phyloP scores from a whole-genome alignment of 495 filamentous ascomycete species.

The Penicillium paradoxum region DNA sequence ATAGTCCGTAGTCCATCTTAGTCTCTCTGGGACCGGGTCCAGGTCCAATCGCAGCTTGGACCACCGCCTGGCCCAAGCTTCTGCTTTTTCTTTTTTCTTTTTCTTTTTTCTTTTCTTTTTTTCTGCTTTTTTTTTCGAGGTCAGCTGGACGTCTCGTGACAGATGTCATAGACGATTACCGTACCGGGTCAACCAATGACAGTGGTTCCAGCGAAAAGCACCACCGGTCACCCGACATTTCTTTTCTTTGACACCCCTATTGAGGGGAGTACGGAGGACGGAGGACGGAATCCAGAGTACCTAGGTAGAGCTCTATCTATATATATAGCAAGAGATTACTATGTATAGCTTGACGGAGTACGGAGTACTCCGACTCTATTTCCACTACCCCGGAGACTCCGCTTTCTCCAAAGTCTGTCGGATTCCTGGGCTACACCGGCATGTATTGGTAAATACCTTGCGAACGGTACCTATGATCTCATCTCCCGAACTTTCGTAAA shows the following conservation, averaged over 20 bases:
- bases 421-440: background rate
- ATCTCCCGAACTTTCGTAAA: background rate
- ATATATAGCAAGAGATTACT: background rate
- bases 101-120: too few relatives aligned
- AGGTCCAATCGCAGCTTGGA: slow-evolving; percentile 1
- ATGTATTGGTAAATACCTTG: background rate
- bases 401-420: background rate
- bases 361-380: background rate
- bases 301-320: too few relatives aligned
- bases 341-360: background rate
- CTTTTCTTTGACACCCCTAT: background rate
- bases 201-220: slow-evolving; percentile 23
- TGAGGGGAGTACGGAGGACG: too few relatives aligned
- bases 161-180: background rate
- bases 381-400: slow-evolving; percentile 5
- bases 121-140: too few relatives aligned
- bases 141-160: slow-evolving; percentile 22
- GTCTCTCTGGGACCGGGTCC: too few relatives aligned
- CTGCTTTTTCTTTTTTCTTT: too few relatives aligned
- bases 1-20: too few relatives aligned
- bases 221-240: slow-evolving; percentile 30
- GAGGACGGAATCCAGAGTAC: too few relatives aligned
- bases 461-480: background rate
- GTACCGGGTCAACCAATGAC: slow-evolving; percentile 15
- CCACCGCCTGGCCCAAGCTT: slow-evolving; percentile 19